These are phyloP conservation scores for Boletellus deceptivus DNA, from an alignment of 1,284 basidiomycete genomes.

Conservation along the genomic window DNA sequence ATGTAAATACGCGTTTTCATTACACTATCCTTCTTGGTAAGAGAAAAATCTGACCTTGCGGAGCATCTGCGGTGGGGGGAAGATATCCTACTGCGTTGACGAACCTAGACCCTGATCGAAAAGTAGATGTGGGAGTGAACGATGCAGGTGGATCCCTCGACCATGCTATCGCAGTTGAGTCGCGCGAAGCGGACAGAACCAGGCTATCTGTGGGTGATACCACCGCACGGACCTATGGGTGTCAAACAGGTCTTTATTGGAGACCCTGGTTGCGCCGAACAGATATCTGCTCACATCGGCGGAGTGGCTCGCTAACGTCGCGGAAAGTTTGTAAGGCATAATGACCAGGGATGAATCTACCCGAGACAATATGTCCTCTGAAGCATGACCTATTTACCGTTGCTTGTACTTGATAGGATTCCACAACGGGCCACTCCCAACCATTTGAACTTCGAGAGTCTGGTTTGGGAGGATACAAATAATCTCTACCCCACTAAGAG, in stretches of 20 bases:
- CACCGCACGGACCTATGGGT: slow-evolving; percentile 69
- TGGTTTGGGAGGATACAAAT: no score
- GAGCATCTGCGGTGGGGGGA: slow-evolving; percentile 61
- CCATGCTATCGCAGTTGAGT: slow-evolving; percentile 89
- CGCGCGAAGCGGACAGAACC: slow-evolving; percentile 86
- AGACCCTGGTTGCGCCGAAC: slow-evolving; percentile 1
- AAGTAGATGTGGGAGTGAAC: slow-evolving; percentile 54
- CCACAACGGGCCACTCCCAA: no score
- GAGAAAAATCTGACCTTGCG: slow-evolving; percentile 53
- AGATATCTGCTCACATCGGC: slow-evolving; percentile 60
- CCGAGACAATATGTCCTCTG: no score
- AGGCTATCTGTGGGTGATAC: slow-evolving; percentile 66
- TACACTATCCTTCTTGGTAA: slow-evolving; percentile 5
- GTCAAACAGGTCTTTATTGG: slow-evolving; percentile 15
- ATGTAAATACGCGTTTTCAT: slow-evolving; percentile 4
- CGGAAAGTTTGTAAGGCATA: slow-evolving; percentile 82
- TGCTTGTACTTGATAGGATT: background rate
- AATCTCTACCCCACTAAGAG: no score
- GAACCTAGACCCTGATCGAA: slow-evolving; percentile 72
- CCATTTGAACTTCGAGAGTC: no score
- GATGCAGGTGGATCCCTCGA: slow-evolving; percentile 48
- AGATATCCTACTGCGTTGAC: slow-evolving; percentile 83
- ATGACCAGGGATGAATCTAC: background rate
- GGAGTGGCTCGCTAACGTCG: slow-evolving; percentile 68
- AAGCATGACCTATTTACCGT: background rate